Base-by-base conservation (phyloP, 2,329 filamentous ascomycete genomes). In the Hypoxylon sp. region DNA sequence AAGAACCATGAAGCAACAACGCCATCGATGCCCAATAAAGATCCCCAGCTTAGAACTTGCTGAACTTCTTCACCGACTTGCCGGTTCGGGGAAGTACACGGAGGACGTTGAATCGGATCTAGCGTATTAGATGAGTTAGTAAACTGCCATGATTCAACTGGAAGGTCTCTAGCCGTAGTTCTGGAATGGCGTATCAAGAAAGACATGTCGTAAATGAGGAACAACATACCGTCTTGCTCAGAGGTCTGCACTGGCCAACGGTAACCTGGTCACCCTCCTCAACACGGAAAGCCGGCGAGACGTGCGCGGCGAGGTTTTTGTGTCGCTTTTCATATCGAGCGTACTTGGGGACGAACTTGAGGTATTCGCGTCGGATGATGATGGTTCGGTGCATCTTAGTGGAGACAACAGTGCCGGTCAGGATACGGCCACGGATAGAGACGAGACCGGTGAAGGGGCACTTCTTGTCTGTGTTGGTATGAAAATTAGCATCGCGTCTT, bases 321-420 rank as follows among this genome's bases (percentile, higher is more conserved):
- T 99, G 95, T 83, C 95, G 90, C 91, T 97, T 98, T 93, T 99
- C 96, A 85, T 99, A 99, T 90, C 95, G 92, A 82, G 92, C 88
- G 90, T 99, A 99, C 89, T 99, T 99, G 84, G 94, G 94, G 81
- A 99, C 91, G 87, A 92, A 99, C 89, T 99, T 95, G 70, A 99
- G 93, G 89, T 99, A 99, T 89, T 99, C 95, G 85, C 95, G 91
- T 83, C 95, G 95, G 89, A 99, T 96, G 86, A 99, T 91, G 82
- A 98, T 86, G 78, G 95, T 99, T 85, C 95, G 92, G 92, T 99
- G 95, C 95, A 99, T 99, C 92, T 99, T 99, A 85, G 95, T 99
- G 78, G 94, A 98, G 80, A 98, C 91, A 80, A 99, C 95, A 81
- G 93, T 97, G 80, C 95, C 95, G 81, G 94, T 98, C 75, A 99